Evolutionary conservation across 805 yeast species (phyloP).

Genomic region (Kodamaea laetipori): DNA sequence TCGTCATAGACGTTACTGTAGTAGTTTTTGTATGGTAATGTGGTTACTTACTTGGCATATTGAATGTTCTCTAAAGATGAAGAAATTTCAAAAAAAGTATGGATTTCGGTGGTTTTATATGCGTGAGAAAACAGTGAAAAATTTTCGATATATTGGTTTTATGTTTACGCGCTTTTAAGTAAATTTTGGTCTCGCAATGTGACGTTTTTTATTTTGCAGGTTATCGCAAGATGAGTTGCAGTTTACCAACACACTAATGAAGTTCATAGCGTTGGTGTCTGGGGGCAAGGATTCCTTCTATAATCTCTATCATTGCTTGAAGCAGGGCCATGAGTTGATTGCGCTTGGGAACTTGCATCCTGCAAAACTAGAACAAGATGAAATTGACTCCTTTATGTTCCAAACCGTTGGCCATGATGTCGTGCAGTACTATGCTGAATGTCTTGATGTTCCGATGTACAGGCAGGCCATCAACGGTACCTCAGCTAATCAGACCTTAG

Average conservation of each 20-base stretch:
- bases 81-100: slow-evolving; percentile 7
- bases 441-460: slow-evolving; percentile 80
- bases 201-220: slow-evolving; percentile 8
- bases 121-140: slow-evolving; percentile 4
- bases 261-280: slow-evolving; percentile 85
- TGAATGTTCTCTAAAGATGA: slow-evolving; percentile 28
- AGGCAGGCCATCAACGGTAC: slow-evolving; percentile 63
- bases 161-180: slow-evolving; percentile 7
- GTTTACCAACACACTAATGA: slow-evolving; percentile 52
- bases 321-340: slow-evolving; percentile 79
- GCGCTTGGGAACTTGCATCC: slow-evolving; percentile 89
- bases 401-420: slow-evolving; percentile 95
- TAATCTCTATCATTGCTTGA: slow-evolving; percentile 82
- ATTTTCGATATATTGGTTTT: slow-evolving; percentile 4
- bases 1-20: slow-evolving; percentile 9
- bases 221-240: neutral
- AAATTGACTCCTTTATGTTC: slow-evolving; percentile 93
- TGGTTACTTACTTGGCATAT: slow-evolving; percentile 64
- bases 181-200: slow-evolving; percentile 6
- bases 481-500: slow-evolving; percentile 65
- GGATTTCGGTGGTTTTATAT: slow-evolving; percentile 9
- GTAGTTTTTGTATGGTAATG: slow-evolving; percentile 13
- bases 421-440: slow-evolving; percentile 61
- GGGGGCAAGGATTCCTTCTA: slow-evolving; percentile 97
- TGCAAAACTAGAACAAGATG: slow-evolving; percentile 44